Base-by-base conservation (phyloP, 805 yeast species). In the Tetrapisispora arboricola region DNA sequence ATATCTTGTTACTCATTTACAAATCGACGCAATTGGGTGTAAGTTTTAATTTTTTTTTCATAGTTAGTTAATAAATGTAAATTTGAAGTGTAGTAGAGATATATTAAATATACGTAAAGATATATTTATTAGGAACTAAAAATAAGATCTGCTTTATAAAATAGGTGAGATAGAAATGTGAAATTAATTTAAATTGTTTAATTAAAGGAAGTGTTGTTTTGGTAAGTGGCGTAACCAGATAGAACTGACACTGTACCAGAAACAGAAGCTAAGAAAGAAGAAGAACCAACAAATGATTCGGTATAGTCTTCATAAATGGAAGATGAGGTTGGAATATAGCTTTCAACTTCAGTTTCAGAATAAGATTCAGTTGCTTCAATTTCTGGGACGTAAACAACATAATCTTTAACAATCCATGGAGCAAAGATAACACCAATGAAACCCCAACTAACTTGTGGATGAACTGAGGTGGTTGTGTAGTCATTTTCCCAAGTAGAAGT, bases 341-440 rank as follows among this genome's bases (percentile, higher is more conserved):
- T 11, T 25, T 25, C 28, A 17, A 34, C 13, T 24, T 21, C 34
- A 8, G 39, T 19, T 19, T 12, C 32, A n/a, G 13, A 27, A 27
- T 25, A 15, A 13, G 27, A 28, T 12, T 20, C 16, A 16, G 39
- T 15, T 15, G 34, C 6, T 29, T 20, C 28, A 29, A 10, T 18
- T 26, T 15, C 24, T 24, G 37, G 37, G 18, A 28, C 32, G 24
- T 36, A 27, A 11, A 36, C 39, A 28, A 15, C 13, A 28, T 27
- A 19, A 19, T 36, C 32, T 6, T 15, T 27, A 27, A 28, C n/a
- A 15, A 28, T 17, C 39, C 39, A 36, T 19, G 32, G 39, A 36
- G 32, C 39, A n/a, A 36, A 36, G 19, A 36, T 13, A 26, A 36
- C 26, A 28, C 32, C 39, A 28, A 27, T 21, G 20, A 36, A 36